A percentile compares a stretch with the other conserved stretches of the same genome.
phyloP scores from a whole-genome alignment of 805 yeast genomes.

The Maudiozyma pseudohumilis region DNA sequence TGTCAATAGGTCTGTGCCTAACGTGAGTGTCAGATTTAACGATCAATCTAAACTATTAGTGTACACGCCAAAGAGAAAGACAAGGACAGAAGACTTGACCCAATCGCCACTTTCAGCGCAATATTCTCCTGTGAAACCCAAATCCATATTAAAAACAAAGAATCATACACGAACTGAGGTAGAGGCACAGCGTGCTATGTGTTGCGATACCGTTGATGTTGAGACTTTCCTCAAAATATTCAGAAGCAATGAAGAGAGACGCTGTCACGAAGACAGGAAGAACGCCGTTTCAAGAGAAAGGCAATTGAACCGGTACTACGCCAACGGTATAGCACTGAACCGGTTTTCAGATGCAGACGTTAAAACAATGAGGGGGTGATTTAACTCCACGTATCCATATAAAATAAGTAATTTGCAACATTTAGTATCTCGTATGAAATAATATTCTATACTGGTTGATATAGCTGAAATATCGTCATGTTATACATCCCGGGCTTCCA shows the following conservation, averaged over 20 bases:
- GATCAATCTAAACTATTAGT: constrained; percentile 5
- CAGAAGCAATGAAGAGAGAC: constrained; percentile 30
- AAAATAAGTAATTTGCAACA: no score
- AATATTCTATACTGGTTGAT: no score
- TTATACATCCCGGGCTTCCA: background rate
- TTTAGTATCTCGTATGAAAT: no score
- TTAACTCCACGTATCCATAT: no score
- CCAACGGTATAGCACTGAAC: constrained; percentile 2
- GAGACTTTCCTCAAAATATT: constrained; percentile 30
- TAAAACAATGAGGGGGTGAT: no score
- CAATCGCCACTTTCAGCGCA: no score
- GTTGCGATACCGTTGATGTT: constrained; percentile 32
- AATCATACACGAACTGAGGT: constrained; percentile 27
- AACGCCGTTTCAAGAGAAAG: constrained; percentile 30
- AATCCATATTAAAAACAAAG: constrained; percentile 32
- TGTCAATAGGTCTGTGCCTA: background rate
- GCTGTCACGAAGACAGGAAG: constrained; percentile 27
- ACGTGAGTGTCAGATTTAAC: constrained; percentile 5
- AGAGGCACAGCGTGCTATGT: constrained; percentile 31
- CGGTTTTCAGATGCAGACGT: background rate
- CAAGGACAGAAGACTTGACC: no score
- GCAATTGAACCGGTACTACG: constrained; percentile 26
- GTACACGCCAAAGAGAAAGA: constrained; percentile 5
- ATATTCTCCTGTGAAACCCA: constrained; percentile 11
- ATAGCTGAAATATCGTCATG: background rate